A percentile compares a stretch with the other conserved stretches of the same genome.
phyloP scores from a whole-genome alignment of 208 protist genomes.

The Acanthamoeba polyphaga region DNA sequence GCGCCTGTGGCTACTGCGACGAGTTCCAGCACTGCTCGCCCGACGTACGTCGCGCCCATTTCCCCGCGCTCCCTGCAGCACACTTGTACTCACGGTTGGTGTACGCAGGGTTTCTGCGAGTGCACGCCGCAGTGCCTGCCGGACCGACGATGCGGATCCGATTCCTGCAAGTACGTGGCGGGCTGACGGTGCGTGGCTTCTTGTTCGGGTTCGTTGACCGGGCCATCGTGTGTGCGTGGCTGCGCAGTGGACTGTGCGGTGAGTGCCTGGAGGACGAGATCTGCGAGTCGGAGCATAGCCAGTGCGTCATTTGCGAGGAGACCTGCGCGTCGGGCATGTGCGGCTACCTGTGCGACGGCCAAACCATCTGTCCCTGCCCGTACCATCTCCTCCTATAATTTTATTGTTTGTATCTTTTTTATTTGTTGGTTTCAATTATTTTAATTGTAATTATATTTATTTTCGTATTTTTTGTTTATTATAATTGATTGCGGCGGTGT shows the following conservation, averaged over 20 bases:
- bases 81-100: background rate
- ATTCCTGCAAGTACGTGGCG: conserved; percentile 25
- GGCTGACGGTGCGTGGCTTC: too few relatives aligned
- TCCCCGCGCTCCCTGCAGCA: background rate
- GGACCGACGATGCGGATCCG: conserved; percentile 36
- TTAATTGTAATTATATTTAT: background rate
- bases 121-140: conserved; percentile 73
- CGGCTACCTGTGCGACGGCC: conserved; percentile 17
- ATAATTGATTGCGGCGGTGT: background rate
- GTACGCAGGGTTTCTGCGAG: conserved; percentile 1
- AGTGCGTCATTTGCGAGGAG: conserved; percentile 50
- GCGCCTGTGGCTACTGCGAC: conserved; percentile 56
- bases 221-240: background rate
- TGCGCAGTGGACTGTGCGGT: conserved; percentile 34
- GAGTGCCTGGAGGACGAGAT: conserved; percentile 67
- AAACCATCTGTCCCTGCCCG: conserved; percentile 21
- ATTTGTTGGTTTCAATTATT: background rate
- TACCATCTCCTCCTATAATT: background rate
- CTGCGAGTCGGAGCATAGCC: background rate
- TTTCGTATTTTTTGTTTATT: too few relatives aligned
- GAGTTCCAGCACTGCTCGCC: conserved; percentile 66
- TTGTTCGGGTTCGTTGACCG: too few relatives aligned
- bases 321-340: conserved; percentile 36
- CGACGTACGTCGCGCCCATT: background rate
- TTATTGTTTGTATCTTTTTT: background rate